Conservation (phyloP, 2,329 filamentous ascomycete genomes). For the Penicillium brevicompactum region DNA sequence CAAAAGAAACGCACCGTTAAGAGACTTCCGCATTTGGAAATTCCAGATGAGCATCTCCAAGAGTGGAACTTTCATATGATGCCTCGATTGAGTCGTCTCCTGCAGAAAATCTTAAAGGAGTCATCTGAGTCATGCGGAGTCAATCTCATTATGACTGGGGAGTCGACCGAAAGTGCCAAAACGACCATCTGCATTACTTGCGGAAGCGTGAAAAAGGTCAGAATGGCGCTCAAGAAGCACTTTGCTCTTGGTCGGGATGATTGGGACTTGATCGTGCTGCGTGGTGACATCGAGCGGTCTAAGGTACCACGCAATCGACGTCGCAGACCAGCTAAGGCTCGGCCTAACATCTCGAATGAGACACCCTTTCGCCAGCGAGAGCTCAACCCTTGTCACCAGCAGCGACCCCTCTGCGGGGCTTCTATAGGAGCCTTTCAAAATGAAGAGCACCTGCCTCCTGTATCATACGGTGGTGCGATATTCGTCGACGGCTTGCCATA, state of each 20-base stretch:
- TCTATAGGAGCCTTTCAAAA: slow-evolving; percentile 91
- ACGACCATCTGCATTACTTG: slow-evolving; percentile 67
- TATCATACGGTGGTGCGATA: slow-evolving; percentile 86
- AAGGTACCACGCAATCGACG: slow-evolving; percentile 51
- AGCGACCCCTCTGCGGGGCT: slow-evolving; percentile 78
- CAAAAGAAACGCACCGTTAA: slow-evolving; percentile 45
- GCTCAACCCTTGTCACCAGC: slow-evolving; percentile 74
- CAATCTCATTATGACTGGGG: slow-evolving; percentile 62
- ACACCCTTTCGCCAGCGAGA: slow-evolving; percentile 33
- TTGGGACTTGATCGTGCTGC: slow-evolving; percentile 63
- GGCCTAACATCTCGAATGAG: slow-evolving; percentile 27
- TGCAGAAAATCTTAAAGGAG: slow-evolving; percentile 61
- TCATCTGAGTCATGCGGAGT: slow-evolving; percentile 64
- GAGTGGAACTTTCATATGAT: slow-evolving; percentile 63
- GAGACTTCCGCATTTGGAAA: slow-evolving; percentile 52
- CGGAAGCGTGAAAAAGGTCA: slow-evolving; percentile 59
- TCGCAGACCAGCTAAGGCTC: slow-evolving; percentile 38
- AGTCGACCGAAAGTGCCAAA: slow-evolving; percentile 57
- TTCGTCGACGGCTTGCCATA: slow-evolving; percentile 81
- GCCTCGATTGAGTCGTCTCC: slow-evolving; percentile 59
- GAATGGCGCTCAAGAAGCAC: slow-evolving; percentile 58
- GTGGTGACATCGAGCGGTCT: slow-evolving; percentile 59
- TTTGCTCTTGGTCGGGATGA: slow-evolving; percentile 58
- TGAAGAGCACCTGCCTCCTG: slow-evolving; percentile 82
- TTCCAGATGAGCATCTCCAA: slow-evolving; percentile 57